Percentiles rank a stretch among this genome's conserved stretches.
phyloP scores from a whole-genome alignment of 1,284 basidiomycete species.

The Lentinula novae-zelandiae region DNA sequence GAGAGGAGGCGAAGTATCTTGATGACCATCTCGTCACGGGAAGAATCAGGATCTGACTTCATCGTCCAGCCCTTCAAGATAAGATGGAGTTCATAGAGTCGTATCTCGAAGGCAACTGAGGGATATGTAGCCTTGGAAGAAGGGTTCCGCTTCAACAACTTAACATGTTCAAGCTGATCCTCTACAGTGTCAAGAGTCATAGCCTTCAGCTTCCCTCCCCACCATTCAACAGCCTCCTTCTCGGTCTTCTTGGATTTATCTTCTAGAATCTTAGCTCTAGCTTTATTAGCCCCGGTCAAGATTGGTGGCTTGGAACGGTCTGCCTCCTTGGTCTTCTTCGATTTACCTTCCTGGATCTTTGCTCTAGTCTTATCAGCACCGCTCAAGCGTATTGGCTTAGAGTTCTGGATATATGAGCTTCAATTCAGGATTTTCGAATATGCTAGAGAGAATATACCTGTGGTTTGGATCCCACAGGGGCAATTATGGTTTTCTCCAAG shows the following conservation, averaged over 20 bases:
- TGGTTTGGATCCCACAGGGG: constrained; percentile 25
- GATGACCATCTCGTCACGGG: neutral
- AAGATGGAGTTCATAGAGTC: constrained; percentile 50
- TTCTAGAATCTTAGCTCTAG: constrained; percentile 32
- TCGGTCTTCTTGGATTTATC: constrained; percentile 40
- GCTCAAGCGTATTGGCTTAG: neutral
- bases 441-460: neutral
- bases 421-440: neutral
- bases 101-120: constrained; percentile 45
- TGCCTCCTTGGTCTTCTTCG: constrained; percentile 33
- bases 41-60: constrained; percentile 32
- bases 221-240: constrained; percentile 40
- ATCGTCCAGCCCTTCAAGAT: constrained; percentile 50
- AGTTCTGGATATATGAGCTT: neutral
- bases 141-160: constrained; percentile 36
- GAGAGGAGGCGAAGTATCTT: neutral
- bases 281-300: neutral
- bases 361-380: neutral
- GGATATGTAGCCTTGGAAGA: constrained; percentile 35
- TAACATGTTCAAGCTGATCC: constrained; percentile 24
- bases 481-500: constrained; percentile 51
- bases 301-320: neutral
- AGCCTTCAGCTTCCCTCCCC: constrained; percentile 39
- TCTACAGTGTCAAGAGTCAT: constrained; percentile 27
- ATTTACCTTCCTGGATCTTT: constrained; percentile 43